Conservation (phyloP, 805 yeast genomes). For the Wickerhamiella sergipiensis region DNA sequence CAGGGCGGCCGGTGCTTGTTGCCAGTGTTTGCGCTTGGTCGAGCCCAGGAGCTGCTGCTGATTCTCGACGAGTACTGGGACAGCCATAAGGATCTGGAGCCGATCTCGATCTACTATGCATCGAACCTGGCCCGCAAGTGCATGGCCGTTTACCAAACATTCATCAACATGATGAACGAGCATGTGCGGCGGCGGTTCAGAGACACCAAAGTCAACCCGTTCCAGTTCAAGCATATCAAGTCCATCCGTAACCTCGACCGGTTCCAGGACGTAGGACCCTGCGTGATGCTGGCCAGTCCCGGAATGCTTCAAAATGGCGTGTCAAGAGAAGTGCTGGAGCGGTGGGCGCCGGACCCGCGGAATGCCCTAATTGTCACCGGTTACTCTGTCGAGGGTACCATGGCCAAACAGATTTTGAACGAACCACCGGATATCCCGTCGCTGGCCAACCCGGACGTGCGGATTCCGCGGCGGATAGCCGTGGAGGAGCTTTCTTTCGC, state of each 20-base stretch:
- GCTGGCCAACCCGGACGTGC: constrained; percentile 59
- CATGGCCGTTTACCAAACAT: constrained; percentile 94
- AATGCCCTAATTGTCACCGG: constrained; percentile 85
- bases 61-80: constrained; percentile 95
- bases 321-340: constrained; percentile 77
- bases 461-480: constrained; percentile 72
- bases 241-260: constrained; percentile 67
- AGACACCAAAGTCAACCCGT: constrained; percentile 76
- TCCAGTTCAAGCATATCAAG: constrained; percentile 73
- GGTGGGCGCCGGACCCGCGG: constrained; percentile 95
- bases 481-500: constrained; percentile 96
- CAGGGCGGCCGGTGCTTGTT: constrained; percentile 85
- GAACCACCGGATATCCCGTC: constrained; percentile 91
- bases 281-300: constrained; percentile 92
- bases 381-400: constrained; percentile 95
- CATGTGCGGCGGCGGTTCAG: constrained; percentile 61
- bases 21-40: constrained; percentile 93
- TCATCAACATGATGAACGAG: constrained; percentile 95
- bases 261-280: constrained; percentile 88
- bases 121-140: constrained; percentile 89
- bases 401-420: constrained; percentile 79
- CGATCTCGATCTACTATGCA: constrained; percentile 77
- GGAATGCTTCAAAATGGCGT: constrained; percentile 98
- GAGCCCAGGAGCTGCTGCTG: constrained; percentile 85
- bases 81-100: constrained; percentile 64